Conservation (phyloP, 495 filamentous ascomycete species). For the Penicilliopsis zonata region DNA sequence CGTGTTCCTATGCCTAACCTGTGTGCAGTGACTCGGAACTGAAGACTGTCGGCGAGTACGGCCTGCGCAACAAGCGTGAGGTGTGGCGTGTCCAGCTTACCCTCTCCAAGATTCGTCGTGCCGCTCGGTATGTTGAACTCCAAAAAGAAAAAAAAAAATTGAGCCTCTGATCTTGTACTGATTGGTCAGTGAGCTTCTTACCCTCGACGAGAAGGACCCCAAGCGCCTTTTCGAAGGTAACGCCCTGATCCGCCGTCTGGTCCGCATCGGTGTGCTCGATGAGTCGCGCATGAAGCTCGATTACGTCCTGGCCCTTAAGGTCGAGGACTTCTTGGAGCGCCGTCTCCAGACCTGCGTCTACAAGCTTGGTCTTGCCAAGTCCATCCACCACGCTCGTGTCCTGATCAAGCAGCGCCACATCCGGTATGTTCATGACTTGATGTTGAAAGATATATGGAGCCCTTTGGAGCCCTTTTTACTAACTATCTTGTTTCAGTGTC, state of each 20-base stretch:
- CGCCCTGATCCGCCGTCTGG: constrained; percentile 98
- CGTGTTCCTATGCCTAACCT: constrained; percentile 36
- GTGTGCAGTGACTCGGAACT: constrained; percentile 85
- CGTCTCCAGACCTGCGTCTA: constrained; percentile 98
- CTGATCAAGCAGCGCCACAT: constrained; percentile 98
- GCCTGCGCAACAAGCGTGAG: constrained; percentile 99
- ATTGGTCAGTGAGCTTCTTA: constrained; percentile 97
- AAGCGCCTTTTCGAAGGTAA: constrained; percentile 99
- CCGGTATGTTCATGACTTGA: constrained; percentile 39
- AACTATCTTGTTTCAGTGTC: constrained; percentile 39
- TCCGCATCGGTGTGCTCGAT: constrained; percentile 98
- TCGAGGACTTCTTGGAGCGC: constrained; percentile 98
- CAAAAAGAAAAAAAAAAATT: not conserved
- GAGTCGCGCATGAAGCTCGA: constrained; percentile 99
- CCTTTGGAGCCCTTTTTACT: constrained; percentile 1
- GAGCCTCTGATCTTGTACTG: too few relatives aligned
- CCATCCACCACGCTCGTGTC: constrained; percentile 98
- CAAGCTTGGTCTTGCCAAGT: constrained; percentile 99
- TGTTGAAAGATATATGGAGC: not conserved
- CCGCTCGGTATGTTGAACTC: constrained; percentile 75
- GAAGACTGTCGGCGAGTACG: constrained; percentile 98
- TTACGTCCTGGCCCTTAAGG: constrained; percentile 98
- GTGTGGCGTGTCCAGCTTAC: constrained; percentile 99
- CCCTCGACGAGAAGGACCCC: constrained; percentile 99
- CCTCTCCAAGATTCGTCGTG: constrained; percentile 99